These are phyloP conservation scores for Ziziphus jujuba DNA, from an alignment of 306 rosid species.

Conservation along the genomic window DNA sequence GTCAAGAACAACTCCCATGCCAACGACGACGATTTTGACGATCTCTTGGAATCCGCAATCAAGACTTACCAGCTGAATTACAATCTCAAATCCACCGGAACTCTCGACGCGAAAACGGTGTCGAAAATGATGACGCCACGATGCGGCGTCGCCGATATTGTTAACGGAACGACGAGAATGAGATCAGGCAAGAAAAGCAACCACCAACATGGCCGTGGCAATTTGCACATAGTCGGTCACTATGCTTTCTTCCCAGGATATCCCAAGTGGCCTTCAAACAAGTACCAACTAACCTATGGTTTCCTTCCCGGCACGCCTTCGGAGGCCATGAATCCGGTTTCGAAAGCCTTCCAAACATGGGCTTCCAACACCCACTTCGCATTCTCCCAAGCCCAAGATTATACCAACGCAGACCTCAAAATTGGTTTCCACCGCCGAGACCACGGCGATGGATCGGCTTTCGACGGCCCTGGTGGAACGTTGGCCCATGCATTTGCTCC, in stretches of 20 bases:
- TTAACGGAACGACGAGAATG: constrained; percentile 29
- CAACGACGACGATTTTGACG: constrained; percentile 26
- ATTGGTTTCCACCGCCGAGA: constrained; percentile 14
- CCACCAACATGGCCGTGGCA: background rate
- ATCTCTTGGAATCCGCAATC: constrained; percentile 35
- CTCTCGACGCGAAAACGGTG: constrained; percentile 29
- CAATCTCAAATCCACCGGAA: constrained; percentile 29
- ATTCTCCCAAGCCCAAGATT: background rate
- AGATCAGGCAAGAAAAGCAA: constrained; percentile 1
- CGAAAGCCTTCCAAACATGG: constrained; percentile 34
- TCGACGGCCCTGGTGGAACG: constrained; percentile 18
- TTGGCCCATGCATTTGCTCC: constrained; percentile 35
- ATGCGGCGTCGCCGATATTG: constrained; percentile 43
- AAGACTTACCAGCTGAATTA: constrained; percentile 39
- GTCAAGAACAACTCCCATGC: background rate
- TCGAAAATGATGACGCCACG: constrained; percentile 39
- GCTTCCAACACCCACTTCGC: constrained; percentile 14
- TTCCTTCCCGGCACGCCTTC: background rate
- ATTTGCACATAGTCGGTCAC: constrained; percentile 5
- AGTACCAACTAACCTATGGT: constrained; percentile 21
- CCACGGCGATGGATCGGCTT: constrained; percentile 29
- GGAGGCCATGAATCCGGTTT: background rate
- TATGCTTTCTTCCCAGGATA: constrained; percentile 4
- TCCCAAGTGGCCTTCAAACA: constrained; percentile 28
- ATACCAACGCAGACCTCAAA: constrained; percentile 3